Conservation (phyloP, 257 asterid genomes). For the Solanum bulbocastanum region DNA sequence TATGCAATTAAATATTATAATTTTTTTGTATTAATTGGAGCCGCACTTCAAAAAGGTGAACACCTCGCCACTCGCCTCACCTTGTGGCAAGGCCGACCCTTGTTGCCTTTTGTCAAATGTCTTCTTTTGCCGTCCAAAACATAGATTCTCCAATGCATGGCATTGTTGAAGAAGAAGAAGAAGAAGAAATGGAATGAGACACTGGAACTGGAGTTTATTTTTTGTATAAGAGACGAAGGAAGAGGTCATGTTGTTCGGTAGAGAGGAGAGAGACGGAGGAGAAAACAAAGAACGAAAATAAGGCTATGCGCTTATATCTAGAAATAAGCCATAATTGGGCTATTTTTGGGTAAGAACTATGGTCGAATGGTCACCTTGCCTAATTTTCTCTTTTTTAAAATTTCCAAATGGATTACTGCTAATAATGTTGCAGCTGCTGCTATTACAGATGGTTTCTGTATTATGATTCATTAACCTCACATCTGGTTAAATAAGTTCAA, state of each 20-base stretch:
- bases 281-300: background rate
- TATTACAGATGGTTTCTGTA: constrained; percentile 28
- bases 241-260: background rate
- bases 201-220: background rate
- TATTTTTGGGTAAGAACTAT: background rate
- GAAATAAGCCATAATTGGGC: background rate
- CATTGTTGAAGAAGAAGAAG: background rate
- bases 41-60: background rate
- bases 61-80: background rate
- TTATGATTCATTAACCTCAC: constrained; percentile 22
- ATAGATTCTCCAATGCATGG: background rate
- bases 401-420: background rate
- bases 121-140: background rate
- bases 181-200: background rate
- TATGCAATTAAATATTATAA: background rate
- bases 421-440: constrained; percentile 63
- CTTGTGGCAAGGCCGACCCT: too few species aligned
- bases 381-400: too few species aligned
- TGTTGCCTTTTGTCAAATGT: background rate
- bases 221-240: background rate
- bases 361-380: background rate
- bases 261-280: background rate
- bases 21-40: background rate
- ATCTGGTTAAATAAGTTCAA: constrained; percentile 21
- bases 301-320: background rate